phyloP scores from a whole-genome alignment of 1,284 basidiomycete genomes.

The Volvariella volvacea region DNA sequence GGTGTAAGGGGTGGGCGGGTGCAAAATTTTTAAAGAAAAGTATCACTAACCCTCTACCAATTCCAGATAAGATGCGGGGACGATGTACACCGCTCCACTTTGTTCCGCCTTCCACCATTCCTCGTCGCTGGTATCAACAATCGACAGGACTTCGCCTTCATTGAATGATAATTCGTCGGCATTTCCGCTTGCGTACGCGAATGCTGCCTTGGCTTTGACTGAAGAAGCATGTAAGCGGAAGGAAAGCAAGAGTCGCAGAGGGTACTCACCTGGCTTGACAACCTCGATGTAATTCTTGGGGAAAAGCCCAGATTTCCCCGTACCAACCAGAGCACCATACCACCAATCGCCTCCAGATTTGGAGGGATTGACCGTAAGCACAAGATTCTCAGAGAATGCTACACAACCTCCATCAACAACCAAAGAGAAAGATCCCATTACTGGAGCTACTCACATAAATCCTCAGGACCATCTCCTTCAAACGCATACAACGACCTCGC shows the following conservation, averaged over 20 bases:
- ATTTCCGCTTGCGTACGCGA: constrained; percentile 65
- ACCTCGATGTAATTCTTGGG: constrained; percentile 85
- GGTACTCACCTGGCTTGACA: constrained; percentile 54
- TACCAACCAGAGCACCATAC: constrained; percentile 74
- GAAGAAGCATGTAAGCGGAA: constrained; percentile 12
- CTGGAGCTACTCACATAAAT: constrained; percentile 58
- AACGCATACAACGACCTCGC: constrained; percentile 82
- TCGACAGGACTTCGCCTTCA: constrained; percentile 70
- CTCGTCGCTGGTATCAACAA: constrained; percentile 75
- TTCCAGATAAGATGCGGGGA: constrained; percentile 86
- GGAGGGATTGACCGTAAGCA: constrained; percentile 79
- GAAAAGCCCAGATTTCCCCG: constrained; percentile 80
- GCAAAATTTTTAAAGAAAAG: constrained; percentile 20
- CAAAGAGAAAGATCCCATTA: constrained; percentile 2
- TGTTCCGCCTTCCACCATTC: constrained; percentile 95
- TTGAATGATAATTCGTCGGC: constrained; percentile 78
- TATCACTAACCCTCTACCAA: constrained; percentile 77
- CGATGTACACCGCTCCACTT: constrained; percentile 77
- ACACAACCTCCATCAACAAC: constrained; percentile 5
- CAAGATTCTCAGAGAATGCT: constrained; percentile 81
- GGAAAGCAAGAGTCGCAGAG: not conserved
- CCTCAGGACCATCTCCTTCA: constrained; percentile 79
- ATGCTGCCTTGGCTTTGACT: constrained; percentile 73
- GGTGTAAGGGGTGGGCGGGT: too few relatives aligned
- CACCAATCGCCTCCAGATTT: constrained; percentile 89